Conservation (phyloP, 192 early-diverging fungal species). For the Gonapodya sp. region DNA sequence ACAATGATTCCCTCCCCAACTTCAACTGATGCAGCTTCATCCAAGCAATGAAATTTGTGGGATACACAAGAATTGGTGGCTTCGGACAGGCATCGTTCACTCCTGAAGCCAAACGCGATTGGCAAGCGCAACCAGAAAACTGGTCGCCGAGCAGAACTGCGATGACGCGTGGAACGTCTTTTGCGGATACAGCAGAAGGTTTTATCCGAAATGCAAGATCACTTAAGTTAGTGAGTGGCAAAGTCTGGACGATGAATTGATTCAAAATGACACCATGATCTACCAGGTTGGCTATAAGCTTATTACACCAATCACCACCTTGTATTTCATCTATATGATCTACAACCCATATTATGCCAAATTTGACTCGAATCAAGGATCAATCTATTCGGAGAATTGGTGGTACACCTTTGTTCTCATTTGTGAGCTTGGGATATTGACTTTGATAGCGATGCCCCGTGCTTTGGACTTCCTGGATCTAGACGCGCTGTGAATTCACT, state of each 20-base stretch:
- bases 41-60: neutral
- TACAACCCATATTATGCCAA: neutral
- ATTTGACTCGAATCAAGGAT: neutral
- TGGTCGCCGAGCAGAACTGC: neutral
- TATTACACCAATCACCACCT: neutral
- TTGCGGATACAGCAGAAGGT: neutral
- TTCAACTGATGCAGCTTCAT: neutral
- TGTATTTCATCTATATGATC: neutral
- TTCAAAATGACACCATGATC: too few relatives aligned
- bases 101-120: neutral
- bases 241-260: too few relatives aligned
- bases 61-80: neutral
- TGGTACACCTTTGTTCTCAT: neutral
- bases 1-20: neutral
- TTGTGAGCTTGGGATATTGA: neutral
- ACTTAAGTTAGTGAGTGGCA: neutral
- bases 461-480: neutral
- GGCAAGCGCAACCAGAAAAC: neutral
- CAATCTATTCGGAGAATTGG: neutral
- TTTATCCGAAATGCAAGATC: neutral
- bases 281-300: neutral
- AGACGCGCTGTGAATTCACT: neutral
- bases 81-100: neutral
- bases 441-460: neutral
- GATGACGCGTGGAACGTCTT: neutral